phyloP scores from a whole-genome alignment of 192 early-diverging fungal genomes.

The Mycoemilia scoparia region DNA sequence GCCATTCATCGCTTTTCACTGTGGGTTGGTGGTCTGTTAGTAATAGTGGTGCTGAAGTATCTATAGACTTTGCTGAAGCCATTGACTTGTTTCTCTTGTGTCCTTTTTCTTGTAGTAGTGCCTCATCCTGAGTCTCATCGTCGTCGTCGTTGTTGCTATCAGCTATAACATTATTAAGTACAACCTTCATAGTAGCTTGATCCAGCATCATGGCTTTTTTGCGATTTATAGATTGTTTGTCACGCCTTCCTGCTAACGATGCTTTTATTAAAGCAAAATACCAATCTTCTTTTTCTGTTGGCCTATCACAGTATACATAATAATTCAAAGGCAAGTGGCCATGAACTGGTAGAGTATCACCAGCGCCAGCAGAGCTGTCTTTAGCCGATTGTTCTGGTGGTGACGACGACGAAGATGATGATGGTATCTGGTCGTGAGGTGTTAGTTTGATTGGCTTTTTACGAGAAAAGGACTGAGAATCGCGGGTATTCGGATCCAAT shows the following conservation, averaged over 20 bases:
- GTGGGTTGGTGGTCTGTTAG: slow-evolving; percentile 16
- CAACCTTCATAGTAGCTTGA: neutral
- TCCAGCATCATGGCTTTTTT: neutral
- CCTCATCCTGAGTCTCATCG: no score
- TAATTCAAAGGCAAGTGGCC: slow-evolving; percentile 23
- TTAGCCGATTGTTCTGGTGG: neutral
- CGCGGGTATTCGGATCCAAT: slow-evolving; percentile 24
- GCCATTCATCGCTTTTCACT: slow-evolving; percentile 50
- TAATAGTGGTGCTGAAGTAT: neutral
- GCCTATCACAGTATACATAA: slow-evolving; percentile 38
- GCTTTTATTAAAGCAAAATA: slow-evolving; percentile 65
- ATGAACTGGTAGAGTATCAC: slow-evolving; percentile 5
- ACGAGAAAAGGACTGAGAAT: slow-evolving; percentile 44
- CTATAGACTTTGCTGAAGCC: neutral
- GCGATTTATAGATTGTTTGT: neutral
- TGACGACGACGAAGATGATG: neutral
- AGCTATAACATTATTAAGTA: neutral
- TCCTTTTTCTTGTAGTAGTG: no score
- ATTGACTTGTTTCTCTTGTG: no score
- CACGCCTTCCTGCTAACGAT: slow-evolving; percentile 10
- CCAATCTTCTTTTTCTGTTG: slow-evolving; percentile 77
- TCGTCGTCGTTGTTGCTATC: no score
- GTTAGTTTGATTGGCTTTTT: slow-evolving; percentile 31
- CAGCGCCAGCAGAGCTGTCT: neutral
- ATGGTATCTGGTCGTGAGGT: slow-evolving; percentile 10